Base-by-base conservation (phyloP, 2,329 filamentous ascomycete species). In the Colletotrichum gigasporum region DNA sequence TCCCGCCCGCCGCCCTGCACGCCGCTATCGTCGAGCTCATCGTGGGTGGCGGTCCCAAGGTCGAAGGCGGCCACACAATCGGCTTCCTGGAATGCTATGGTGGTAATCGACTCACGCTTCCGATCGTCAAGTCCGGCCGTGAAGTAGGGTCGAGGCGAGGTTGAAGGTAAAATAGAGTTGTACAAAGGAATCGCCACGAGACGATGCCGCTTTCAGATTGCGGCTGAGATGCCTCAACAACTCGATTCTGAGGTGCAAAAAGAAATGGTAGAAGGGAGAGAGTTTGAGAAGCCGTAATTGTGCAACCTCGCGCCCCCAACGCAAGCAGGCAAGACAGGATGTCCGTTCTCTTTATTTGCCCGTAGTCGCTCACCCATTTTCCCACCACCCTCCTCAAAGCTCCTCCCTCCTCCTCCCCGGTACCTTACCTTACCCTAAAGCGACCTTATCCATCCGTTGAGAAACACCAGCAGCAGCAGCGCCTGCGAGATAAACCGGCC, bases 11-110 rank as follows among this genome's bases (percentile, higher is more conserved):
- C 22, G 35, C 32, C 30, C 62, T 37, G 20, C 41, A 24, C 28
- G 56, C 48, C 28, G 48, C 56, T 50, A 69, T 39, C 75, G 73
- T 56, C 73, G 70, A 42, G 71, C 67, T 55, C 69, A 47, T 58
- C 70, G 70, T 55, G 55, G 70, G 55, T 51, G 63, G 56, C 57
- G 69, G 34, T 22, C 20, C 42, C 20, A 28, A 4, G 14, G 28
- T 34, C 16, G 8, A 11, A 48, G 26, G 30, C 20, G 28, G 20
- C n/a, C 39, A 22, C 41, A 18, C 32, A 14, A 16, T 50, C 6
- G 41, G 18, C 6, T 12, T 42, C 18, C 5, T 28, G 41, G 48
- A 44, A 34, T 34, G 28, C 22, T 2, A 2, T n/a, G 16, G 34
- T 22, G 22, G 20, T 20, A 16, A 16, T 28, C 0, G 18, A 12